phyloP scores from a whole-genome alignment of 192 early-diverging fungal genomes.

The Umbelopsis vinacea region DNA sequence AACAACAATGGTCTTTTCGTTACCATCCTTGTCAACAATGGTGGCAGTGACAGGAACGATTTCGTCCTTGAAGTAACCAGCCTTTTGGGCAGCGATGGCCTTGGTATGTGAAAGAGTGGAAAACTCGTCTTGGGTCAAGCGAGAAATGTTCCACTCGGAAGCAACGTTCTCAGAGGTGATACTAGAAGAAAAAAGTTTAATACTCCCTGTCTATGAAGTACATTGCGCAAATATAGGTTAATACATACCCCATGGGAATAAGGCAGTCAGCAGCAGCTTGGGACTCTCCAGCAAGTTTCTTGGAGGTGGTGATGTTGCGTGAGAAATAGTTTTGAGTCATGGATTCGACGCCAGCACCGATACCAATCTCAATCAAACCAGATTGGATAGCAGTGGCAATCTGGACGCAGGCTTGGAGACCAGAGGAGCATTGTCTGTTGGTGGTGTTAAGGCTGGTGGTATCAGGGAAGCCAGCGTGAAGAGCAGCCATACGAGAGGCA shows the following conservation, averaged over 20 bases:
- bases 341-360: constrained; percentile 93
- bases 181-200: constrained; percentile 36
- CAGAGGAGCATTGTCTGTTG: constrained; percentile 95
- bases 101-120: constrained; percentile 83
- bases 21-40: constrained; percentile 82
- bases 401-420: constrained; percentile 86
- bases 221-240: neutral
- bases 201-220: neutral
- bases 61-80: constrained; percentile 90
- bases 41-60: constrained; percentile 82
- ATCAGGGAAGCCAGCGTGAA: constrained; percentile 91
- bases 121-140: constrained; percentile 91
- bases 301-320: constrained; percentile 74
- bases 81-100: constrained; percentile 86
- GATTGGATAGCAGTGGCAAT: constrained; percentile 88
- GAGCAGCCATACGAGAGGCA: constrained; percentile 87
- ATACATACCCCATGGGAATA: constrained; percentile 74
- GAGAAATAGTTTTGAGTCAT: constrained; percentile 91
- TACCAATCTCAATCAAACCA: constrained; percentile 90
- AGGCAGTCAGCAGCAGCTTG: constrained; percentile 82
- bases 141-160: constrained; percentile 80
- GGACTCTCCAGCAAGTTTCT: constrained; percentile 70
- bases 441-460: constrained; percentile 79
- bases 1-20: constrained; percentile 71
- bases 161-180: constrained; percentile 98